Evolutionary conservation across 2,329 filamentous ascomycete genomes (phyloP), one percentile per base, ranked within the genome.

Genomic region (Penicillium sp.): DNA sequence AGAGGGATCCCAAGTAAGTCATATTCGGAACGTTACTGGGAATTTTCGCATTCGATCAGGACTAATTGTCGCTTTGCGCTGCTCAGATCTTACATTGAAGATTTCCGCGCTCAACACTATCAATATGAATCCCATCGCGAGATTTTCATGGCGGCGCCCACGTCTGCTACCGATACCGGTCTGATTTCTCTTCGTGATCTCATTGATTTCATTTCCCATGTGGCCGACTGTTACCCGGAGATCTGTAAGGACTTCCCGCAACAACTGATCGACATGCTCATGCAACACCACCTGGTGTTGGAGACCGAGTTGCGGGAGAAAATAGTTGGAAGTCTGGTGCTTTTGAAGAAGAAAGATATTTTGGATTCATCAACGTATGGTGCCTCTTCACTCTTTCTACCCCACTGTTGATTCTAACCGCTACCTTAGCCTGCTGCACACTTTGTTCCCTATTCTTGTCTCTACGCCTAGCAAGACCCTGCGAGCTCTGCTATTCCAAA

Each of bases 111-210:
- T 67, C 90, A 97, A 74, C 95, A 90, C 81, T 85, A 88, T 69
- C 92, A 96, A 73, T 97, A 97, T 81, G 87, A 92, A 72, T 88
- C 90, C 23, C 89, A 96, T 70, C 86, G 90, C 57, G 91, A 96
- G 68, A 91, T 97, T 64, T 97, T 97, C 76, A 82, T 96, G 67
- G 84, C 88, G 39, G 89, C 90, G 44, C 94, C 94, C 6, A 81
- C 86, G 13, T 88, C 88, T 9, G 87, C 89, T 47, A 89, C 90
- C 51, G 84, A 88, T 65, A 87, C 87, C 42, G 90, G 90, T 43
- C 80, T 93, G 54, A 85, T 94, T 51, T 91, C 90, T 11, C 88
- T 99, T 65, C 87, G 89, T 66, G 92, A 97, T 68, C 83, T 96
- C 63, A 89, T 99, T 65, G 93, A 97, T 68, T 89, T 99, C 66